A percentile compares a stretch with the other conserved stretches of the same genome.
phyloP scores from a whole-genome alignment of 208 protist species.

The Crithidia fasciculata region DNA sequence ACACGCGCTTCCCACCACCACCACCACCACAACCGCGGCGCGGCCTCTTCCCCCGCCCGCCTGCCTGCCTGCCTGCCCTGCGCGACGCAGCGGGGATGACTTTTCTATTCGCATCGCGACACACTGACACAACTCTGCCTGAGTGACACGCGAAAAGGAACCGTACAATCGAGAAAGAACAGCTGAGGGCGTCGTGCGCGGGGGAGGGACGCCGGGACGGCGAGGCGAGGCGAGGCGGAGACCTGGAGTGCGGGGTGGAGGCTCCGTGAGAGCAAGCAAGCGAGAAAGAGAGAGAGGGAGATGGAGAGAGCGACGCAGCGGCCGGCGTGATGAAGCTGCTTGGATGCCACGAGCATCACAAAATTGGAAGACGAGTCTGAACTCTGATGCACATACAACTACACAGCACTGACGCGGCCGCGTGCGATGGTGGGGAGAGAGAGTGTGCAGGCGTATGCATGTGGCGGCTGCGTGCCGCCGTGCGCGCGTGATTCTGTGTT shows the following conservation, averaged over 20 bases:
- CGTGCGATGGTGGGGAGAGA: too few species aligned
- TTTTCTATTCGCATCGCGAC: slow-evolving; percentile 37
- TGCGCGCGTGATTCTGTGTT: too few species aligned
- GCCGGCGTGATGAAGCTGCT: slow-evolving; percentile 30
- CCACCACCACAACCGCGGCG: not conserved
- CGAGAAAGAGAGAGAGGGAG: not conserved
- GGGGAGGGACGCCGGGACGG: not conserved
- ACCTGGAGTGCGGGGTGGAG: not conserved
- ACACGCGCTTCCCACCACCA: not conserved
- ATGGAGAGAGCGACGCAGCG: not conserved
- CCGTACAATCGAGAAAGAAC: slow-evolving; percentile 65
- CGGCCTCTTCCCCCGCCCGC: not conserved
- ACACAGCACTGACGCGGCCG: slow-evolving; percentile 26
- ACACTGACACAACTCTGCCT: slow-evolving; percentile 44
- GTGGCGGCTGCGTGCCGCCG: too few species aligned
- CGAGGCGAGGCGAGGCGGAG: not conserved
- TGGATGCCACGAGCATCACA: slow-evolving; percentile 31
- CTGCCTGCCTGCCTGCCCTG: not conserved
- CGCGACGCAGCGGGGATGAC: slow-evolving; percentile 19
- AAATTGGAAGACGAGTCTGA: slow-evolving; percentile 36
- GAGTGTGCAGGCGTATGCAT: too few species aligned
- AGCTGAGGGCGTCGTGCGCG: slow-evolving; percentile 40
- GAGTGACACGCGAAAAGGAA: slow-evolving; percentile 64
- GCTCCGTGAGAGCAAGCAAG: not conserved
- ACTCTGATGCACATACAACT: slow-evolving; percentile 27